Evolutionary conservation across 2,329 filamentous ascomycete species (phyloP).

Genomic region (Claviceps sp.): DNA sequence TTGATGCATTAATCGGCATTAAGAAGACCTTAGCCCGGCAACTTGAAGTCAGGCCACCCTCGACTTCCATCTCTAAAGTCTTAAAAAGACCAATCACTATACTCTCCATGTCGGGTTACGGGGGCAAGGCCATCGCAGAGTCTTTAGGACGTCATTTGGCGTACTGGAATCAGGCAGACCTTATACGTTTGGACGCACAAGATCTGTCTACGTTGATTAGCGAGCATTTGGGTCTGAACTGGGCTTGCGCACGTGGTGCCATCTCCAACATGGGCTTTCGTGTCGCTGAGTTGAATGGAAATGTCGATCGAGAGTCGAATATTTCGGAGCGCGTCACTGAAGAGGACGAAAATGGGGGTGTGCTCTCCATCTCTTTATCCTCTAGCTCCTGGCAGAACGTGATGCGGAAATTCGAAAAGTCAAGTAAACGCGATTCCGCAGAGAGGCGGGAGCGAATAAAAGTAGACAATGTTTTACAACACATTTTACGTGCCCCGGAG

Average conservation of each 20-base stretch:
- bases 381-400: conserved; percentile 27
- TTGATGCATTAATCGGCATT: conserved; percentile 20
- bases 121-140: conserved; percentile 24
- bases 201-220: conserved; percentile 58
- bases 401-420: conserved; percentile 24
- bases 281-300: conserved; percentile 40
- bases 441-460: conserved; percentile 49
- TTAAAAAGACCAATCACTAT: conserved; percentile 25
- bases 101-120: conserved; percentile 24
- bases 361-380: conserved; percentile 17
- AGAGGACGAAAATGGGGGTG: conserved; percentile 20
- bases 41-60: conserved; percentile 14
- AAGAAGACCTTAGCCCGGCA: conserved; percentile 17
- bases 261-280: conserved; percentile 43
- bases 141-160: conserved; percentile 51
- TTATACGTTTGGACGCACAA: conserved; percentile 55
- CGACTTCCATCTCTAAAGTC: conserved; percentile 18
- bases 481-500: conserved; percentile 37
- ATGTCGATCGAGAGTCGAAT: conserved; percentile 34
- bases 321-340: conserved; percentile 15
- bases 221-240: conserved; percentile 53
- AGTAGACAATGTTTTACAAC: conserved; percentile 41
- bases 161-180: conserved; percentile 45
- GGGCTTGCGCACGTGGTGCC: conserved; percentile 30
- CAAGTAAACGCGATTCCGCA: conserved; percentile 23